Conservation (phyloP, 192 early-diverging fungal species). For the Podila clonocystis region DNA sequence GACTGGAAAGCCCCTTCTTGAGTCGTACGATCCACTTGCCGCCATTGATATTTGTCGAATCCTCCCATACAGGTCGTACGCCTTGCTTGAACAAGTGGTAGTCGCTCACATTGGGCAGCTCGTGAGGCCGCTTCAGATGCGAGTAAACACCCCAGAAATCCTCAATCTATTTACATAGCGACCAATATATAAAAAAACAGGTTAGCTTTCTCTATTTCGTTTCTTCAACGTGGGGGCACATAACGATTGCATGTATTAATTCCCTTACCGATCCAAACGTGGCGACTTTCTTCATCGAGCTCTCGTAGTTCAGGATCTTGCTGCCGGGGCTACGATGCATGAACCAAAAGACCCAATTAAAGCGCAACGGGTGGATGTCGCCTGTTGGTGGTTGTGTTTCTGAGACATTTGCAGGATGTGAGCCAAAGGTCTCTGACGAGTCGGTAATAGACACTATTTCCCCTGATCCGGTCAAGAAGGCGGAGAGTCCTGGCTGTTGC, state of each 20-base stretch:
- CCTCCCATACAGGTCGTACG: conserved; percentile 96
- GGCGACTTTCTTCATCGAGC: conserved; percentile 84
- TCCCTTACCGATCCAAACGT: conserved; percentile 74
- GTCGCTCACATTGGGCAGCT: conserved; percentile 88
- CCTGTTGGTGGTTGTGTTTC: background rate
- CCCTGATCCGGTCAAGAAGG: conserved; percentile 29
- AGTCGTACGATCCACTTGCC: conserved; percentile 97
- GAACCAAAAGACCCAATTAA: conserved; percentile 93
- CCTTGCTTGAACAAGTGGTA: conserved; percentile 94
- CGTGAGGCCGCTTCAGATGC: conserved; percentile 83
- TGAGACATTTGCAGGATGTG: background rate
- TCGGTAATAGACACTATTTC: background rate
- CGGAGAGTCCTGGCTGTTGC: conserved; percentile 34
- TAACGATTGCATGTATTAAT: too few species aligned
- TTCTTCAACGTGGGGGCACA: too few species aligned
- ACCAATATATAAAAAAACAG: background rate
- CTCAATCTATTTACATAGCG: conserved; percentile 61
- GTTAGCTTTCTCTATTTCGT: too few species aligned
- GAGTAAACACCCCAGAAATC: conserved; percentile 83
- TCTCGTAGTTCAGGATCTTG: conserved; percentile 90
- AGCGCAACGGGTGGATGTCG: conserved; percentile 74
- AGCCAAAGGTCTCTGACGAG: background rate
- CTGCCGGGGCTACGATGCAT: conserved; percentile 90
- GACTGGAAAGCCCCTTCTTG: conserved; percentile 89
- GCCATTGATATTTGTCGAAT: conserved; percentile 80